phyloP scores from a whole-genome alignment of 768 basidiomycete species.

The Psilocybe cyanescens region DNA sequence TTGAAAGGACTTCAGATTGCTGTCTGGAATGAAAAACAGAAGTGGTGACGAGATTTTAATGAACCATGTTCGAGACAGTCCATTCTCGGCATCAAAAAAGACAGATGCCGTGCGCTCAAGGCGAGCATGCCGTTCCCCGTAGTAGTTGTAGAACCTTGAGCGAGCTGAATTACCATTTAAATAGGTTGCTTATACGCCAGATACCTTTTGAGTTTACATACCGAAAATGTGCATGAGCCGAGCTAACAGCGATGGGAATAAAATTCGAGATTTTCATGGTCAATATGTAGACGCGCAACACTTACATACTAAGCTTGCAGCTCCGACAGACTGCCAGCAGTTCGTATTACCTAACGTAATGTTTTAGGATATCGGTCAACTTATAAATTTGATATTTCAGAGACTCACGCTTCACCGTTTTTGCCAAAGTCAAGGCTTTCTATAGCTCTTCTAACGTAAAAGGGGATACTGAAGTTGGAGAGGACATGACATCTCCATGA shows the following conservation, averaged over 20 bases:
- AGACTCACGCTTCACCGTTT: too few relatives aligned
- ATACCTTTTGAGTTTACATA: conserved; percentile 18
- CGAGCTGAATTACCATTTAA: conserved; percentile 26
- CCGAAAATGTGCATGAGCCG: conserved; percentile 47
- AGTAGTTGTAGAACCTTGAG: conserved; percentile 45
- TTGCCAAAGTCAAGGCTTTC: too few relatives aligned
- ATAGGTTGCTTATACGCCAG: too few relatives aligned
- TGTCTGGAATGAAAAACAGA: conserved; percentile 38
- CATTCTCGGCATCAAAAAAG: conserved; percentile 18
- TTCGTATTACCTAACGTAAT: too few relatives aligned
- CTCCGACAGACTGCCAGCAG: too few relatives aligned
- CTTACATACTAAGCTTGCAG: too few relatives aligned
- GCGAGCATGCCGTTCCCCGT: conserved; percentile 49
- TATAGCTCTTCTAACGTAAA: too few relatives aligned
- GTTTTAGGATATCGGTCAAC: too few relatives aligned
- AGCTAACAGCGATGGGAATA: conserved; percentile 24
- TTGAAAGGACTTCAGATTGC: conserved; percentile 45
- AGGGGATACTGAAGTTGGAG: not conserved
- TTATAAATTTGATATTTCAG: too few relatives aligned
- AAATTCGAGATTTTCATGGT: not conserved
- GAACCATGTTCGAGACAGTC: conserved; percentile 13
- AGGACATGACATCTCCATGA: not conserved
- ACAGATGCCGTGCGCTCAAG: conserved; percentile 45
- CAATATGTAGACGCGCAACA: too few relatives aligned
- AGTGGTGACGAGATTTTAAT: conserved; percentile 25